Evolutionary conservation across 148 eudicot genomes (phyloP).

Genomic region (Diospyros lotus): DNA sequence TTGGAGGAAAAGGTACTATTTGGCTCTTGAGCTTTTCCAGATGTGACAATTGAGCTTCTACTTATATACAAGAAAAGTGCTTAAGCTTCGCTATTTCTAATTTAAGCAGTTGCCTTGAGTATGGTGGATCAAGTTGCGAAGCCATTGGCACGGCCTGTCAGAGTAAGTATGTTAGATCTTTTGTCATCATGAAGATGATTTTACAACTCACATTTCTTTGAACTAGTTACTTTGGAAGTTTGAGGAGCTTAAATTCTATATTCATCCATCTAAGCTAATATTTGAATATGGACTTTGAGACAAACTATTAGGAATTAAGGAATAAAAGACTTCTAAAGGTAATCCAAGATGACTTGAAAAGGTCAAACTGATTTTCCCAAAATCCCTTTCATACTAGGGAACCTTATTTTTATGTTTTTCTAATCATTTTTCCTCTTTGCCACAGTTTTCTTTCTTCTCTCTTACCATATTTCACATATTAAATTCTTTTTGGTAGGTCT

Average conservation of each 20-base stretch:
- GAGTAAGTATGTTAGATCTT: conserved; percentile 38
- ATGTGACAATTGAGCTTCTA: background rate
- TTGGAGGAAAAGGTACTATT: conserved; percentile 88
- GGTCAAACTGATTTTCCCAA: no score
- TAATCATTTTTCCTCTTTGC: background rate
- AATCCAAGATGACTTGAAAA: background rate
- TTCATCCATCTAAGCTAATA: background rate
- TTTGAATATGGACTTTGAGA: background rate
- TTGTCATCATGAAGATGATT: background rate
- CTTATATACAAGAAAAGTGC: conserved; percentile 12
- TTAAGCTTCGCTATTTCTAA: conserved; percentile 3
- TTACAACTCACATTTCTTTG: background rate
- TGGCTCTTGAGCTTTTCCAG: background rate
- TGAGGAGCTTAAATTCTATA: background rate
- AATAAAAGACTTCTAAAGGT: background rate
- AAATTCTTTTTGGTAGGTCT: conserved; percentile 39
- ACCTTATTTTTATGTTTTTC: background rate
- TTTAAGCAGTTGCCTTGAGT: conserved; percentile 79
- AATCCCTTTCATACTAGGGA: background rate
- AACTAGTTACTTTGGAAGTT: background rate
- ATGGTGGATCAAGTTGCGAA: conserved; percentile 96
- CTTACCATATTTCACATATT: background rate
- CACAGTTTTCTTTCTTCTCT: background rate
- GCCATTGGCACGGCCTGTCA: conserved; percentile 88
- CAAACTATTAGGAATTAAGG: background rate